A percentile compares a stretch with the other conserved stretches of the same genome.
Evolutionary conservation across 2,329 filamentous ascomycete genomes (phyloP).

Genomic region (Aspergillus calidoustus): DNA sequence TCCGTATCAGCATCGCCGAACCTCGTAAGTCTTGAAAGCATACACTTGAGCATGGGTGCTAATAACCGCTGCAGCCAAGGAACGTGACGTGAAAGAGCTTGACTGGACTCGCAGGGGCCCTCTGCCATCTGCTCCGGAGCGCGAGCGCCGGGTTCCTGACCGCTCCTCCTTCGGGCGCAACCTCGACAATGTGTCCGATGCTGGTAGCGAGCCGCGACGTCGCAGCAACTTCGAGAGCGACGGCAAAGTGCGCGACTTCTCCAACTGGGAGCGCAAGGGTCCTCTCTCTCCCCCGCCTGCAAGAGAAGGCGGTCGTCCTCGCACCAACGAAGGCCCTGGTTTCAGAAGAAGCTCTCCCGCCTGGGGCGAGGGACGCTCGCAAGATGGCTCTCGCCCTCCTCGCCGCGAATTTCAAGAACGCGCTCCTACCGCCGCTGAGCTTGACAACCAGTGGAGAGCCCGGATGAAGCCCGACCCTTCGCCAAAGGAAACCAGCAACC

Average conservation of each 20-base stretch:
- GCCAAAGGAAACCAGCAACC: slow-evolving; percentile 74
- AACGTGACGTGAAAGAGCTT: slow-evolving; percentile 79
- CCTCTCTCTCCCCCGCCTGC: slow-evolving; percentile 74
- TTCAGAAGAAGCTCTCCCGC: slow-evolving; percentile 72
- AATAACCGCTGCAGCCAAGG: slow-evolving; percentile 71
- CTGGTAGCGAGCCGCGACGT: slow-evolving; percentile 65
- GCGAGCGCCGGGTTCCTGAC: slow-evolving; percentile 60
- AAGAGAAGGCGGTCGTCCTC: slow-evolving; percentile 63
- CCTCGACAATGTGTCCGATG: slow-evolving; percentile 60
- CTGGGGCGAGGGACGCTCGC: slow-evolving; percentile 71
- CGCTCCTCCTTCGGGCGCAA: slow-evolving; percentile 60
- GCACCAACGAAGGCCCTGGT: slow-evolving; percentile 63
- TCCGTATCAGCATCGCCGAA: slow-evolving; percentile 94
- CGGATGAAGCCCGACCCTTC: slow-evolving; percentile 82
- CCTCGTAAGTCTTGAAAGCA: slow-evolving; percentile 69
- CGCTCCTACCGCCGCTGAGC: slow-evolving; percentile 82
- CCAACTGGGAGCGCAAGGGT: slow-evolving; percentile 94
- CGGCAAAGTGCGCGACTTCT: slow-evolving; percentile 77
- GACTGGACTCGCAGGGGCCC: slow-evolving; percentile 96
- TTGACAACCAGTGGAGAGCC: slow-evolving; percentile 90
- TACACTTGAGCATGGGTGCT: slow-evolving; percentile 26
- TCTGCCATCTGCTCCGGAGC: slow-evolving; percentile 71
- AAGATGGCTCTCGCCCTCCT: slow-evolving; percentile 79
- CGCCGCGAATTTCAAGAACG: slow-evolving; percentile 76
- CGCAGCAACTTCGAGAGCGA: slow-evolving; percentile 72